These are phyloP conservation scores for Planoprotostelium fungivorum DNA, from an alignment of 78 protist species.

Conservation along the genomic window DNA sequence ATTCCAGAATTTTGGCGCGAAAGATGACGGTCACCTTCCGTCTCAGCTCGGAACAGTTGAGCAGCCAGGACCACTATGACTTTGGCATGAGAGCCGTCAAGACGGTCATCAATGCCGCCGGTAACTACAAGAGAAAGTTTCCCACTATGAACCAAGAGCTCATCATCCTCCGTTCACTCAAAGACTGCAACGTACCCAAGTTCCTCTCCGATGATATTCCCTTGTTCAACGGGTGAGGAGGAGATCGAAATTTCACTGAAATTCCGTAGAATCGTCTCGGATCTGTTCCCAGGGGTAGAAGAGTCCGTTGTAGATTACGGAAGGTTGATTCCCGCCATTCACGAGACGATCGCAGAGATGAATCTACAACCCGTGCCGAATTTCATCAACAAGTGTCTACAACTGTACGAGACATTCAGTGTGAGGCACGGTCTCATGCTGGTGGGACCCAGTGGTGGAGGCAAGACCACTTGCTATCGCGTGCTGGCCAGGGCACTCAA, in stretches of 20 bases:
- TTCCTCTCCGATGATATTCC: conserved; percentile 74
- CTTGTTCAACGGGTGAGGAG: neutral
- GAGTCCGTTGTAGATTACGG: conserved; percentile 36
- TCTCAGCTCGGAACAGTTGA: conserved; percentile 77
- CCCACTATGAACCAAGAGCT: conserved; percentile 68
- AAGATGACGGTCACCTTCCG: conserved; percentile 75
- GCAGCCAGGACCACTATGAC: conserved; percentile 82
- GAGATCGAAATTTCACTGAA: neutral
- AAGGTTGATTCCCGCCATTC: conserved; percentile 11
- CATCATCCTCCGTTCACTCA: conserved; percentile 77
- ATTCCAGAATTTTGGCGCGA: conserved; percentile 33
- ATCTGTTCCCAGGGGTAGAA: conserved; percentile 59
- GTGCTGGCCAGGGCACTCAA: conserved; percentile 59
- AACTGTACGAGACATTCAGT: conserved; percentile 71
- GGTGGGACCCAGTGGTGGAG: conserved; percentile 89
- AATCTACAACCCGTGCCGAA: conserved; percentile 33
- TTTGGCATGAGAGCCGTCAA: conserved; percentile 93
- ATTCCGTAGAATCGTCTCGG: conserved; percentile 70
- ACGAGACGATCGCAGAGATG: neutral
- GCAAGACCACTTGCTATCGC: conserved; percentile 65
- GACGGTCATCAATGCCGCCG: conserved; percentile 83
- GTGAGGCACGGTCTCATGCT: conserved; percentile 90
- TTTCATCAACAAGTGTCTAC: conserved; percentile 68
- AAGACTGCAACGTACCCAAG: conserved; percentile 91
- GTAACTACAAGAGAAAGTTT: conserved; percentile 59